Evolutionary conservation across 169 alveolate genomes (phyloP), one percentile per base, ranked within the genome.

Genomic region (Cryptosporidium andersoni): DNA sequence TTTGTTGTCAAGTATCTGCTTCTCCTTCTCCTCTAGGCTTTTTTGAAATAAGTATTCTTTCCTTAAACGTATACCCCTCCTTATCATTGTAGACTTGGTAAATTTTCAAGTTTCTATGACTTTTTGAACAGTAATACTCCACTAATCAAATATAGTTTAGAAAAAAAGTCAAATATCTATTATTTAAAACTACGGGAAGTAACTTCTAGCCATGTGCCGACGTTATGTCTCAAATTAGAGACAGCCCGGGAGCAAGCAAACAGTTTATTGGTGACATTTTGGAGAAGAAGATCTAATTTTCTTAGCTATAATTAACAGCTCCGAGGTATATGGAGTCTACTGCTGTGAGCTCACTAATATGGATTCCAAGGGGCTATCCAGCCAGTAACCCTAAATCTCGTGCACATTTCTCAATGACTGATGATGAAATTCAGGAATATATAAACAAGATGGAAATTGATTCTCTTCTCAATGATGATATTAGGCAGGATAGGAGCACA

Each of bases 31-130:
- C 82, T 97, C 99, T 62, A 95, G 89, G 39, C 92, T 92, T 91
- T 96, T 96, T 67, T 94, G 89, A 91, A 91, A 96, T 53, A 97
- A 91, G 66, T 97, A 97, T 90, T 97, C 99, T 90, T 96, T 97
- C 64, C 99, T 92, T 80, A 94, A 93, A 80, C 99, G 91, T 37
- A 96, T 95, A 64, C 94, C 95, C 66, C 96, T 93, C 49, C 98
- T 94, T 80, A 96, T 82, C 99, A 97, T 97, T 89, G 2, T 9
- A 25, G 25, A 34, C 9, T 6, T 51, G 8, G 0, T 25, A 48
- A 5, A 67, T 34, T 47, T n/a, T 5, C 12, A 6, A 47, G 34
- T 47, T 1, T 64, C 0, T 5, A 9, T 25, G 25, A 0, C 25
- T 25, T 25, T 25, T 25, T 25, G 25, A 25, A 25, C 25, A 25